Base-by-base conservation (phyloP, 2,329 filamentous ascomycete genomes). In the Tolypocladium tropicale region DNA sequence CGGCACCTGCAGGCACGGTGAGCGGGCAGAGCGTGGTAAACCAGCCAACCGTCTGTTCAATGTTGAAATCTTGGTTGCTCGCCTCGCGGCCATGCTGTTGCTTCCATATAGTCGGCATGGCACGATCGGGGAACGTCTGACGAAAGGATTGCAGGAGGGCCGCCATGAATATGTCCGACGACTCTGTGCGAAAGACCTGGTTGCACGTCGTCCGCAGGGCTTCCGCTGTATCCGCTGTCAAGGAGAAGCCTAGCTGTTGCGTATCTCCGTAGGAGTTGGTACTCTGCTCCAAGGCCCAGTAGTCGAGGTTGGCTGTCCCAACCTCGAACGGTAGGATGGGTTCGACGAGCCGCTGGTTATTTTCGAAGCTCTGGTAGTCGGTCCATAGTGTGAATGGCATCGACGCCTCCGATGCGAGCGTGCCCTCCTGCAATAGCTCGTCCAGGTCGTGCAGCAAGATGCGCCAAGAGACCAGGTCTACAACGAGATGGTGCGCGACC, bases 31-130 rank as follows among this genome's bases (percentile, higher is more conserved):
- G 68, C 0, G 79, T 76, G 2, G 80, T 82, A 59, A 84, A 83
- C 80, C 80, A 84, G 2, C 81, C 82, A 0, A 84, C 79, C 0
- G 81, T 84, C 53, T 80, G 72, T 5, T 76, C 75, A 1, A 83
- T 73, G 64, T 84, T 78, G 14, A 78, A 68, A 18, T 76, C 74
- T 0, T 67, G 64, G 30, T 74, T 74, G 58, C 73, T 72, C 2
- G 70, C 64, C n/a, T 74, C 68, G 18, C 79, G 70, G 18, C 78
- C 78, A 39, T 76, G 72, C 57, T 80, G 78, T 58, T 79, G 76
- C 55, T 77, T 79, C 78, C 78, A 85, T 0, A 84, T 62, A 1
- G 76, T 76, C 0, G 81, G 82, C 0, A 72, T 65, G 0, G 62
- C 58, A 21, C 81, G 73, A 53, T 83, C 78, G 16, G 74, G 70